Evolutionary conservation across 345 rosid species (phyloP).

Genomic region (Passiflora organensis): DNA sequence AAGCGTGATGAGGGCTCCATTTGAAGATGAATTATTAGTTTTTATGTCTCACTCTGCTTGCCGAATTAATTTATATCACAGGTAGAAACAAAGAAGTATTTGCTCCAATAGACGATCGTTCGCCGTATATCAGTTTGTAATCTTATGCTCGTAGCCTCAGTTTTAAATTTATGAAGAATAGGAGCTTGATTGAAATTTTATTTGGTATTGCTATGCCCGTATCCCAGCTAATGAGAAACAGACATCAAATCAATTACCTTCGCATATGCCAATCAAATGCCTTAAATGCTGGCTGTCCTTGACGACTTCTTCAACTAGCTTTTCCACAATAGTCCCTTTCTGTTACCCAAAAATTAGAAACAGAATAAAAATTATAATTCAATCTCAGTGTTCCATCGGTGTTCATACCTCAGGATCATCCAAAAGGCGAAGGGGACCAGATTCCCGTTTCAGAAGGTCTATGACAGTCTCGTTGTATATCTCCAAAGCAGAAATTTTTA

Average conservation of each 20-base stretch:
- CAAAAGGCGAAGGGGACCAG: conserved; percentile 80
- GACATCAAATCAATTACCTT: conserved; percentile 40
- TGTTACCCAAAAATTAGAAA: conserved; percentile 25
- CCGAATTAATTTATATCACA: no score
- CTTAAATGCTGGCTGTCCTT: conserved; percentile 66
- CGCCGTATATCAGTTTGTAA: no score
- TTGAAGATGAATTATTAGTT: background rate
- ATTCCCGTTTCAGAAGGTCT: conserved; percentile 74
- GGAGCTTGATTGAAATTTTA: no score
- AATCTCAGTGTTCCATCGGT: background rate
- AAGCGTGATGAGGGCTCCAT: background rate
- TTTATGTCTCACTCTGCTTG: no score
- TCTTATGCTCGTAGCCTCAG: no score
- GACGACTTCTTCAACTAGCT: conserved; percentile 75
- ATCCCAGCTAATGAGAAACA: no score
- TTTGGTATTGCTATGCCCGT: no score
- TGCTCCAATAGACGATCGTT: no score
- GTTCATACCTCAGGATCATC: conserved; percentile 91
- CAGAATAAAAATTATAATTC: conserved; percentile 1
- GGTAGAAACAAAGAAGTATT: no score
- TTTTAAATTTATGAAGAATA: no score
- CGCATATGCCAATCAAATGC: conserved; percentile 79
- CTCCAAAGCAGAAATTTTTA: conserved; percentile 87
- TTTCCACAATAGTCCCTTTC: conserved; percentile 89
- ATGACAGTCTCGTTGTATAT: conserved; percentile 85